Conservation (phyloP, 257 asterid genomes). For the Jacaranda mimosifolia region DNA sequence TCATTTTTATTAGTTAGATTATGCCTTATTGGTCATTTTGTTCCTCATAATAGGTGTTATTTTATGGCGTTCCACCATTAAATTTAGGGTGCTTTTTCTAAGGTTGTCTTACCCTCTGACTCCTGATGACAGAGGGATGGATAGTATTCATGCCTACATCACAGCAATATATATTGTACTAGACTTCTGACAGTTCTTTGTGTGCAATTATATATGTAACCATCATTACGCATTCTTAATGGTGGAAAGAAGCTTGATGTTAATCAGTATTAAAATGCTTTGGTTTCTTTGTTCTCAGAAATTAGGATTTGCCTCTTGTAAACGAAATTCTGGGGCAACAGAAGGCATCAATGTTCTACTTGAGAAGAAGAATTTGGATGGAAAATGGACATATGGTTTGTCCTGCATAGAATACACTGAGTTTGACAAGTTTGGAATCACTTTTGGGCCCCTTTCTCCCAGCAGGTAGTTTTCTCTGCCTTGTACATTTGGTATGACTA, state of each 20-base stretch:
- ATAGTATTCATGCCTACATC: constrained; percentile 9
- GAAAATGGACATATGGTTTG: constrained; percentile 91
- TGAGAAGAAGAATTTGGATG: constrained; percentile 81
- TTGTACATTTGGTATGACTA: constrained; percentile 17
- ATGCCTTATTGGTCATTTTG: not conserved
- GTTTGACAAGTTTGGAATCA: constrained; percentile 88
- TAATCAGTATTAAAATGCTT: constrained; percentile 28
- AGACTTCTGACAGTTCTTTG: constrained; percentile 16
- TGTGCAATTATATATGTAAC: constrained; percentile 23
- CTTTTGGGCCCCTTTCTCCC: constrained; percentile 55
- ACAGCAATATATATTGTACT: constrained; percentile 15
- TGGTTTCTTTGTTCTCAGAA: constrained; percentile 61
- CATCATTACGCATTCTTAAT: constrained; percentile 4
- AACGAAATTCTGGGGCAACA: constrained; percentile 83
- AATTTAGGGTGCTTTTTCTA: constrained; percentile 6
- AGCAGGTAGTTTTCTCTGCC: constrained; percentile 54
- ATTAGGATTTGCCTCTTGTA: constrained; percentile 97
- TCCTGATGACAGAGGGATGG: not conserved
- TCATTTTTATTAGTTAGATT: not conserved
- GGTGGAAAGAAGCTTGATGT: constrained; percentile 20
- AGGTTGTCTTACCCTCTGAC: constrained; percentile 18
- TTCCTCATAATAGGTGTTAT: constrained; percentile 14
- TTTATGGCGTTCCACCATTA: constrained; percentile 23
- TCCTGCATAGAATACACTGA: constrained; percentile 98
- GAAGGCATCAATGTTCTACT: constrained; percentile 96